Conservation (phyloP, 352 stramenopile species). For the Phytophthora syringae region DNA sequence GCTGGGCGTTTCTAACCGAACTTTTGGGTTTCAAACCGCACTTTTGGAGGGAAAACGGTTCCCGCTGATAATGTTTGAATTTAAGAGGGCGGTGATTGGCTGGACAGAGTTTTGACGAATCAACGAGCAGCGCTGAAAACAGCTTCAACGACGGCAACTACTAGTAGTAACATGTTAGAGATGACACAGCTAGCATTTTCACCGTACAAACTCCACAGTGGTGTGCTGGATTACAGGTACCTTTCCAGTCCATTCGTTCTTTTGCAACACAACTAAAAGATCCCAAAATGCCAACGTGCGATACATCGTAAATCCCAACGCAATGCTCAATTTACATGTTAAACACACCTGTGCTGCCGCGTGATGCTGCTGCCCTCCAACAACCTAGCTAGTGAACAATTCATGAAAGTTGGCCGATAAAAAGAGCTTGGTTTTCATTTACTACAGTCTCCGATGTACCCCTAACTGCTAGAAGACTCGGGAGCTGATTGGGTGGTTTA, state of each 20-base stretch:
- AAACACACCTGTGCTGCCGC: constrained; percentile 16
- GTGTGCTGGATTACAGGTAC: too few relatives aligned
- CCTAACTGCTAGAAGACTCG: too few relatives aligned
- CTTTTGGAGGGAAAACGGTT: constrained; percentile 23
- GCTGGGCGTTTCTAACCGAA: too few relatives aligned
- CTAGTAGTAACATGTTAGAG: too few relatives aligned
- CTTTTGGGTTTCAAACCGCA: constrained; percentile 1
- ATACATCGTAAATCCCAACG: neutral
- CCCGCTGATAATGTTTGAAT: neutral
- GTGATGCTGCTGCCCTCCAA: constrained; percentile 3
- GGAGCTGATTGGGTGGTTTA: too few relatives aligned
- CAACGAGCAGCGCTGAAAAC: too few relatives aligned
- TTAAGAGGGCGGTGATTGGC: neutral
- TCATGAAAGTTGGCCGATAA: constrained; percentile 13
- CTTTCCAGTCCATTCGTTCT: too few relatives aligned
- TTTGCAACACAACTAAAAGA: neutral
- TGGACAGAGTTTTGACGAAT: neutral
- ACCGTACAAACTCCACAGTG: too few relatives aligned
- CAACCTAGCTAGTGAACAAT: constrained; percentile 27
- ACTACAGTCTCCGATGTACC: too few relatives aligned
- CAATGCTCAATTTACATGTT: constrained; percentile 36
- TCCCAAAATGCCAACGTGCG: neutral
- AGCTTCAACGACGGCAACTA: too few relatives aligned
- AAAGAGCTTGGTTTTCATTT: too few relatives aligned
- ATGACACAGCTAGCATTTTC: too few relatives aligned